Evolutionary conservation across 306 rosid species (phyloP).

Genomic region (Cicer chorassanicum): DNA sequence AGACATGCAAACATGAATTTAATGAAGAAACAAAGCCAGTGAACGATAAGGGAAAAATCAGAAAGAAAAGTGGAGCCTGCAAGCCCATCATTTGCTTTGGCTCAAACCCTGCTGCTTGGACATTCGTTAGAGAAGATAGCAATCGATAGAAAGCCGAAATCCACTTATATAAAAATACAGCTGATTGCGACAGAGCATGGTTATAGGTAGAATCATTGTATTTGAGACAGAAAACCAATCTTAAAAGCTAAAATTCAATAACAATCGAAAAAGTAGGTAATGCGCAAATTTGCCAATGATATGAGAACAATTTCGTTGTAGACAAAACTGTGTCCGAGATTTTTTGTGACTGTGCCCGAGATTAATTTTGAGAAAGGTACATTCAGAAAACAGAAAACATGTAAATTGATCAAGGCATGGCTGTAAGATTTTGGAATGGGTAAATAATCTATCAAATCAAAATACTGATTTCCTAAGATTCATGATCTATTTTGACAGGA

Average conservation of each 20-base stretch:
- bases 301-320: constrained; percentile 1
- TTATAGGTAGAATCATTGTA: constrained; percentile 2
- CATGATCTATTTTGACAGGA: constrained; percentile 38
- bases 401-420: constrained; percentile 23
- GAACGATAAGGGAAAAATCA: background rate
- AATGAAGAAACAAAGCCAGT: background rate
- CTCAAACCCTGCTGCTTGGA: constrained; percentile 12
- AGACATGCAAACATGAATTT: background rate
- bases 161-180: background rate
- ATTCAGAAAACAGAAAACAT: background rate
- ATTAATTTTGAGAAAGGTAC: constrained; percentile 26
- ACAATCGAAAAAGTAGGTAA: background rate
- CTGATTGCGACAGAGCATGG: background rate
- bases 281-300: background rate
- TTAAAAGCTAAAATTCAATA: constrained; percentile 1
- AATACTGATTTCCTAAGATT: constrained; percentile 40
- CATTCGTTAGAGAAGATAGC: background rate
- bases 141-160: background rate
- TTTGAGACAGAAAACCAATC: constrained; percentile 3
- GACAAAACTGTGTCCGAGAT: background rate
- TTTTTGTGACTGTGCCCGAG: background rate
- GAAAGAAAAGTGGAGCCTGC: constrained; percentile 9
- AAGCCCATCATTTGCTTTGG: constrained; percentile 25
- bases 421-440: constrained; percentile 11
- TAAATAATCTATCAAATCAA: constrained; percentile 34